Conservation (phyloP, 2,329 filamentous ascomycete species). For the Pestalotiopsis sp. region DNA sequence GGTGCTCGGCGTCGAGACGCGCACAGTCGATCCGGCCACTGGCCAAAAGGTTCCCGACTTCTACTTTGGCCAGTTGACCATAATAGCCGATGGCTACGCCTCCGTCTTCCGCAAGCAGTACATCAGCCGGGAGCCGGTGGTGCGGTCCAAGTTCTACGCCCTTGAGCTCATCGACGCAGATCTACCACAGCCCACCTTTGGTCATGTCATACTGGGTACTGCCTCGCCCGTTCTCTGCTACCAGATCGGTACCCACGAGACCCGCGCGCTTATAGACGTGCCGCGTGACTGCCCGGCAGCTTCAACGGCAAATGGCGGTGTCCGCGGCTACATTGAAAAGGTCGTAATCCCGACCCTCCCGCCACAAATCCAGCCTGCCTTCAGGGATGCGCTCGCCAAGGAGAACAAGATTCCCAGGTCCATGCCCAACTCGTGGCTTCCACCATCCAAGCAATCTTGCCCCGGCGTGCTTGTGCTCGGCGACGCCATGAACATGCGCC, state of each 20-base stretch:
- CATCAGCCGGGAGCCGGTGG: slow-evolving; percentile 66
- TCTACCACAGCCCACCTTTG: slow-evolving; percentile 74
- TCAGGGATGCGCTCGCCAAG: slow-evolving; percentile 71
- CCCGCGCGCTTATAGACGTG: slow-evolving; percentile 85
- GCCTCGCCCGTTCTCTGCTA: slow-evolving; percentile 83
- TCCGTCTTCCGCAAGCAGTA: slow-evolving; percentile 88
- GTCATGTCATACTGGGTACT: slow-evolving; percentile 85
- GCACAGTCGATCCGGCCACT: slow-evolving; percentile 61
- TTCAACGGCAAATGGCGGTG: slow-evolving; percentile 73
- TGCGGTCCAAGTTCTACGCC: slow-evolving; percentile 89
- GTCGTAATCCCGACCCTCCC: slow-evolving; percentile 81
- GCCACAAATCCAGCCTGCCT: slow-evolving; percentile 69
- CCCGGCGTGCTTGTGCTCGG: slow-evolving; percentile 81
- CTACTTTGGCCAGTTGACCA: slow-evolving; percentile 87
- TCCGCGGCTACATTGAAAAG: slow-evolving; percentile 81
- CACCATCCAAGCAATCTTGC: slow-evolving; percentile 69
- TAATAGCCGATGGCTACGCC: slow-evolving; percentile 89
- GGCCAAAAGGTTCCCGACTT: slow-evolving; percentile 65
- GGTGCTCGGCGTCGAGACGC: slow-evolving; percentile 81
- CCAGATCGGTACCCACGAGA: slow-evolving; percentile 95
- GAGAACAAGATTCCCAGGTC: slow-evolving; percentile 74
- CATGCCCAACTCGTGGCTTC: slow-evolving; percentile 97
- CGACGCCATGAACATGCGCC: slow-evolving; percentile 99
- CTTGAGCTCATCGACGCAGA: slow-evolving; percentile 88
- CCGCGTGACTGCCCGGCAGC: slow-evolving; percentile 78